Evolutionary conservation across 2,329 filamentous ascomycete genomes (phyloP), one percentile per base, ranked within the genome.

Genomic region (Dothistroma septosporum): DNA sequence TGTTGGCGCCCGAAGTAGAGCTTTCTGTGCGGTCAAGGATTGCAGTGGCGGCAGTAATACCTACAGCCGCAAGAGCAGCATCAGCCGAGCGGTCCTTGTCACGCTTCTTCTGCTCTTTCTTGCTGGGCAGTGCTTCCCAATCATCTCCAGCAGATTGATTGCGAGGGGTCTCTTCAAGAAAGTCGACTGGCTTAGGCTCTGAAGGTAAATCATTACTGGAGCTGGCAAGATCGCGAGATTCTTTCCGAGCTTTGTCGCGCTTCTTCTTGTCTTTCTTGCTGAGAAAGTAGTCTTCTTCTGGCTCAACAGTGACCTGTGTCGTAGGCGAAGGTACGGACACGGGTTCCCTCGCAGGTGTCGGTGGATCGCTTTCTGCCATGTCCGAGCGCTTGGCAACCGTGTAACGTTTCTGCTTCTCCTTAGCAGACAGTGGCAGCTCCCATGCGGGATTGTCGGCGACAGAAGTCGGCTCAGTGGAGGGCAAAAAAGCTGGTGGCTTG

Each of bases 231-330:
- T 62, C 62, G 41, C 59, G 31, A 57, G 53, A 55, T 61, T 69
- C 71, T 61, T 69, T 62, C 63, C 73, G 69, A 21, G 72, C 55
- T 28, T 57, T 57, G 12, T 80, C 77, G 16, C 75, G 73, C 71
- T 77, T 80, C 69, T 79, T 80, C 67, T 77, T 77, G 61, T 82
- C 79, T 69, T 82, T 82, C 68, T 80, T 82, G 69, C 74, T 80
- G 48, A 78, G 63, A 28, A 61, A 61, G 33, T 55, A 60, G 8
- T 64, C 55, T 22, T 46, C 55, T 21, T 57, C 32, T n/a, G 56
- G 56, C 35, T 61, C 65, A 24, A 24, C 9, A n/a, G 58, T 35
- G 19, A 58, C 55, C 21, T 52, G 16, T 16, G 22, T 22, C 16
- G 37, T 37, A 12, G 33, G 47, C n/a, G 54, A 48, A 5, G 48